Conservation (phyloP, 768 basidiomycete genomes). For the Astraeus odoratus region DNA sequence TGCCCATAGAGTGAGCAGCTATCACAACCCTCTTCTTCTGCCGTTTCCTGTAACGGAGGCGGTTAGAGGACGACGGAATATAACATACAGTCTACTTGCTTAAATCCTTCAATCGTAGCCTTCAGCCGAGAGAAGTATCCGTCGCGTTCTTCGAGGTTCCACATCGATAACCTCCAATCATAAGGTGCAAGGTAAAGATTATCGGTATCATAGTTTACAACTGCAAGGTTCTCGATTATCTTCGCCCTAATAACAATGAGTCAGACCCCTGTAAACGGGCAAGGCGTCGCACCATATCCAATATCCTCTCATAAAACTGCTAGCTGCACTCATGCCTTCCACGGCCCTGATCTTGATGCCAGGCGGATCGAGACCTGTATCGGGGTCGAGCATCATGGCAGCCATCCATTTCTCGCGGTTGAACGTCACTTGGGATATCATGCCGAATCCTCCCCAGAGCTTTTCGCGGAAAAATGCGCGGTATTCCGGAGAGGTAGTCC, state of each 20-base stretch:
- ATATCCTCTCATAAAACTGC: conserved; percentile 81
- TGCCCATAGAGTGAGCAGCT: conserved; percentile 83
- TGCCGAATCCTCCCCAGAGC: conserved; percentile 70
- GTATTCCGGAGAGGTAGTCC: conserved; percentile 85
- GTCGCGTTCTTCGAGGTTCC: conserved; percentile 88
- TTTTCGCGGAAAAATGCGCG: conserved; percentile 90
- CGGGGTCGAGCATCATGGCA: conserved; percentile 84
- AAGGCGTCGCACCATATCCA: conserved; percentile 74
- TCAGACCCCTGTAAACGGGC: not conserved
- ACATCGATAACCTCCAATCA: conserved; percentile 85
- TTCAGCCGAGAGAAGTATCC: conserved; percentile 85
- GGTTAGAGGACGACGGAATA: not conserved
- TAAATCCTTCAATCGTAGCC: conserved; percentile 72
- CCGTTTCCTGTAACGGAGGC: conserved; percentile 39
- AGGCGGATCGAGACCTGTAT: conserved; percentile 85
- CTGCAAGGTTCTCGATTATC: conserved; percentile 91
- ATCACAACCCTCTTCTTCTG: conserved; percentile 77
- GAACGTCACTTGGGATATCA: conserved; percentile 78
- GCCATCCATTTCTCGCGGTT: conserved; percentile 87
- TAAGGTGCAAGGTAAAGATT: conserved; percentile 81
- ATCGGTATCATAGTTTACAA: conserved; percentile 88
- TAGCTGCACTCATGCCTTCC: conserved; percentile 88
- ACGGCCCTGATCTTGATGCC: conserved; percentile 85
- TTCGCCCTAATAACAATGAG: conserved; percentile 53
- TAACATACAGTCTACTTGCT: conserved; percentile 13